Evolutionary conservation across 352 stramenopile species (phyloP), one percentile per base, ranked within the genome.

Genomic region (Stramenopiles sp.): DNA sequence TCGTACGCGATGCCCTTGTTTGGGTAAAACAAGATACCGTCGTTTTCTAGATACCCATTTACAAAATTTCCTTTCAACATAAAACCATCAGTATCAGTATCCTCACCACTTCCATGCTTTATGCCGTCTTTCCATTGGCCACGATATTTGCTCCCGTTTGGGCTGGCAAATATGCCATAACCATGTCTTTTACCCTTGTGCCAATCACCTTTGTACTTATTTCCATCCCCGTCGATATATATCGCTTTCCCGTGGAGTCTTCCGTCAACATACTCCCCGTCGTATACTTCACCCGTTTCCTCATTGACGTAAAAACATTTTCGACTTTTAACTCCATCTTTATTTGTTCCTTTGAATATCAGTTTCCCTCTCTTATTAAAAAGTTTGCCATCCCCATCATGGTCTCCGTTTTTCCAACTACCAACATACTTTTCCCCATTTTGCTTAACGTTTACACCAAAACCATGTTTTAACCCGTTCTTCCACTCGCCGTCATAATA

Each of bases 341-440:
- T 55, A 14, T 55, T 4, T 4, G 39, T 55, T 55, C 39, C 39
- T 55, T 55, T 55, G 39, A 55, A 55, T 14, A 55, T 55, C 14
- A 55, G 39, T 14, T 67, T 80, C 30, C 82, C 82, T 71, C 82
- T 82, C 7, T 81, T 76, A 67, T 33, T 81, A 7, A 76, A 32
- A 1, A 82, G 33, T 7, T 81, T 84, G 22, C 81, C 82, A 1
- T 76, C n/a, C 7, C 82, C 82, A 27, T 85, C 71, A 27, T 55
- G 80, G 4, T 80, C 32, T 4, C 81, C 81, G 7, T 33, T 78
- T 29, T 84, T 75, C 82, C 82, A 85, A n/a, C 75, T 8, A 27
- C 82, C 82, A 30, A 82, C 81, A 67, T 83, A 82, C 39, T 81
- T 82, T 30, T 85, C 82, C 30, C 82, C 82, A 33, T 78, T 14